Evolutionary conservation across 2,329 filamentous ascomycete genomes (phyloP).

Genomic region (Nothopassalora personata): DNA sequence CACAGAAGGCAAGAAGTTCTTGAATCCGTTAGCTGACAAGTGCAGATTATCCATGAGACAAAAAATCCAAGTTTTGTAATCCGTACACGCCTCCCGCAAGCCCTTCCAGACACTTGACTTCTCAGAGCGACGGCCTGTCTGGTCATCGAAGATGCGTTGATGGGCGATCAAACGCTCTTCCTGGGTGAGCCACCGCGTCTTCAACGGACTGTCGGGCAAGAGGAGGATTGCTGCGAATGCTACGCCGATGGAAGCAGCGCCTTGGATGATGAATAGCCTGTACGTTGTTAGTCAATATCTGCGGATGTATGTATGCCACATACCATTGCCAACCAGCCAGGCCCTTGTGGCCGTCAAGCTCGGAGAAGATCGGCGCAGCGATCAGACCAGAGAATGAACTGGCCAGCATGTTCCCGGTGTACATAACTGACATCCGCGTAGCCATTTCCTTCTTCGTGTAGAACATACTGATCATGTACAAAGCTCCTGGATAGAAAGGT

Average conservation of each 20-base stretch:
- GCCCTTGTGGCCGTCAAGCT: constrained; percentile 55
- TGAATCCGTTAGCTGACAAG: constrained; percentile 30
- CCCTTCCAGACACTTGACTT: constrained; percentile 9
- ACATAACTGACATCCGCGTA: constrained; percentile 22
- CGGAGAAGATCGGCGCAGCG: constrained; percentile 53
- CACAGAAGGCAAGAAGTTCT: constrained; percentile 24
- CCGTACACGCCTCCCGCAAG: constrained; percentile 3
- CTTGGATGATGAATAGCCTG: constrained; percentile 62
- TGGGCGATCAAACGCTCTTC: constrained; percentile 12
- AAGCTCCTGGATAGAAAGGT: constrained; percentile 7
- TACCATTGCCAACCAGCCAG: constrained; percentile 50
- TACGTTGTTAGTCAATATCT: neutral
- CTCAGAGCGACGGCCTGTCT: constrained; percentile 5
- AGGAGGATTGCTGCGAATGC: constrained; percentile 53
- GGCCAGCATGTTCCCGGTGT: constrained; percentile 36
- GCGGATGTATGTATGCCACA: neutral
- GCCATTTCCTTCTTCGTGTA: constrained; percentile 45
- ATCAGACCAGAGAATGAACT: constrained; percentile 62
- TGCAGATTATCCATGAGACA: neutral
- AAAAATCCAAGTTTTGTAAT: constrained; percentile 10
- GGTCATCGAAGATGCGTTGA: neutral
- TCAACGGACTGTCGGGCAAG: constrained; percentile 59
- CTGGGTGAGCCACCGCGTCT: constrained; percentile 22
- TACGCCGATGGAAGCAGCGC: constrained; percentile 57
- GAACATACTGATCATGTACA: constrained; percentile 11